phyloP scores from a whole-genome alignment of 441 rosid genomes.

The Erodium texanum region DNA sequence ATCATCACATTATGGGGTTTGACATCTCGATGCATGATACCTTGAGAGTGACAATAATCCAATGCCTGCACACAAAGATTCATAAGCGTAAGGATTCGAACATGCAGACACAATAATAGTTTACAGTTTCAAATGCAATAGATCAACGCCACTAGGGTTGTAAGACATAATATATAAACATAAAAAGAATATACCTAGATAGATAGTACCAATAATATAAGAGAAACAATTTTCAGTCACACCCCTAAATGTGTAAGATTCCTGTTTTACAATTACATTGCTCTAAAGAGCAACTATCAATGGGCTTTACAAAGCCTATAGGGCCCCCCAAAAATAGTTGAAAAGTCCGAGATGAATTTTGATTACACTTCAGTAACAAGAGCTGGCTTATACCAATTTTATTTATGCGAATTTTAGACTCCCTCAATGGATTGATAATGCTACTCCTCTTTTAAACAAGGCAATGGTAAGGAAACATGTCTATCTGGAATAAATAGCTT shows the following conservation, averaged over 20 bases:
- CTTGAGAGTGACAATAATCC: slow-evolving; percentile 95
- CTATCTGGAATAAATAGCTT: not conserved
- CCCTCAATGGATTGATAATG: not conserved
- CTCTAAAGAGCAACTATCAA: not conserved
- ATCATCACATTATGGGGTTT: slow-evolving; percentile 99
- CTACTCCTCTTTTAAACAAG: too few species aligned
- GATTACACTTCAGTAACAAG: not conserved
- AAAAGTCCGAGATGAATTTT: not conserved
- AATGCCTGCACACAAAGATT: slow-evolving; percentile 44
- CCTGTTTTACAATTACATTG: not conserved
- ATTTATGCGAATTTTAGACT: not conserved
- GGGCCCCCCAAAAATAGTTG: not conserved
- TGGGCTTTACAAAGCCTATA: not conserved
- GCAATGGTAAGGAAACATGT: not conserved
- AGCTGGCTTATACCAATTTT: not conserved
- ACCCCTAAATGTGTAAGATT: not conserved
- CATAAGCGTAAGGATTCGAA: not conserved
- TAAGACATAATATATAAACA: not conserved
- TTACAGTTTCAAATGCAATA: not conserved
- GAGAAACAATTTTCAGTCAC: not conserved
- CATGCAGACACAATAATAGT: not conserved
- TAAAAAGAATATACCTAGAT: not conserved
- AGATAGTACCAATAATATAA: not conserved
- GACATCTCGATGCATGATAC: slow-evolving; percentile 98
- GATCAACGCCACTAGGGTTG: not conserved